Conservation (phyloP, 169 alveolate genomes). For the Miamiensis avidus region DNA sequence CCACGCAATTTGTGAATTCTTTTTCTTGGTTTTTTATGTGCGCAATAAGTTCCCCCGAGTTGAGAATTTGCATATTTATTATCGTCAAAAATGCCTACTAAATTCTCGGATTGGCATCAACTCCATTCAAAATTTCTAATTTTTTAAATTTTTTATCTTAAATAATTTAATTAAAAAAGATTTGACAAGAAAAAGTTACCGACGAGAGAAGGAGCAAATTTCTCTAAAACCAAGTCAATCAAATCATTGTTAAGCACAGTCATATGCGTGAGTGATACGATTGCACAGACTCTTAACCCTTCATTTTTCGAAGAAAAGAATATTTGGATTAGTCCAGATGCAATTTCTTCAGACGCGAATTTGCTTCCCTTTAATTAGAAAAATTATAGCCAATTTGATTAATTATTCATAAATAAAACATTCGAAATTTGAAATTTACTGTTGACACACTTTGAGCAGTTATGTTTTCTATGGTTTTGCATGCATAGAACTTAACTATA, state of each 20-base stretch:
- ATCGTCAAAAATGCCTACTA: constrained; percentile 72
- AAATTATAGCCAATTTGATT: too few species aligned
- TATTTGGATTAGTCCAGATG: constrained; percentile 28
- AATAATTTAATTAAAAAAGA: neutral
- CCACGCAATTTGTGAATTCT: constrained; percentile 38
- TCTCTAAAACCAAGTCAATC: constrained; percentile 50
- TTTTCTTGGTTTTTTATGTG: constrained; percentile 39
- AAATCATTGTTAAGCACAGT: constrained; percentile 51
- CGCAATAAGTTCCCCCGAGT: constrained; percentile 21
- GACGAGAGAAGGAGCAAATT: constrained; percentile 28
- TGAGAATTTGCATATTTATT: constrained; percentile 46
- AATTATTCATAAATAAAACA: too few species aligned
- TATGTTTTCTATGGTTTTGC: constrained; percentile 85
- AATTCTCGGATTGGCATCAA: constrained; percentile 57
- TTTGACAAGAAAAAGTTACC: constrained; percentile 15
- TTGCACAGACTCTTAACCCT: constrained; percentile 53
- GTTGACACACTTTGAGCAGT: constrained; percentile 67
- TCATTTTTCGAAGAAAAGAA: constrained; percentile 48
- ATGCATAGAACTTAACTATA: constrained; percentile 76
- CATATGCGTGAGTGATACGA: constrained; percentile 66
- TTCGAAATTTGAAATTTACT: neutral
- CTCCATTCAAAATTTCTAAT: constrained; percentile 15
- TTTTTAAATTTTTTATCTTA: neutral
- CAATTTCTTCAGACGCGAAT: constrained; percentile 66
- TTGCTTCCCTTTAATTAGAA: constrained; percentile 32